Base-by-base conservation (phyloP, 805 yeast species). In the Yamadazyma endophytica region DNA sequence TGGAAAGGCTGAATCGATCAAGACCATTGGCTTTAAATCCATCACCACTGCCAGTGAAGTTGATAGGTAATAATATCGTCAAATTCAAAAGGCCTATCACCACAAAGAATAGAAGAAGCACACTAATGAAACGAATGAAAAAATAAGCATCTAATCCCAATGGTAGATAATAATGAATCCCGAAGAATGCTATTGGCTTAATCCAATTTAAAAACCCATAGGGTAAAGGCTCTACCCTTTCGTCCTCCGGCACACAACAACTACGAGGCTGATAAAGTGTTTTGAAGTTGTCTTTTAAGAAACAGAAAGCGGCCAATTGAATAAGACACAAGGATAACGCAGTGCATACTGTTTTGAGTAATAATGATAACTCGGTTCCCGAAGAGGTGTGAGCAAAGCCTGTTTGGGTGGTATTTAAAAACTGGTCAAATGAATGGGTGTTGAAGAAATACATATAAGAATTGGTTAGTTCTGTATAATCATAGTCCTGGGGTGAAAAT, bases 111-210 rank as follows among this genome's bases (percentile, higher is more conserved):
- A 70, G 38, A 19, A 75, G 47, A 8, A 82, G 46, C 4, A 79
- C 56, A 29, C 61, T 52, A 27, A 86, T 47, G 44, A 72, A 85
- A 29, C 95, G 54, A 2, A 85, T 45, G 41, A 84, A 80, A 47
- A 81, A 79, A 50, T 81, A 85, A 0, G 88, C 77, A 52, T 87
- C 96, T 6, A 84, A 50, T 0, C 95, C 94, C 38, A 71, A 56
- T 1, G 61, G 53, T 17, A 66, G 48, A 43, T 75, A 79, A 17
- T 61, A 56, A 6, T 63, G 59, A 4, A 74, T 57, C 1, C 67
- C 64, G 13, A 55, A 49, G 6, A 47, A 39, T 17, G 74, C 32
- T 0, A 72, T 59, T 0, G 75, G 71, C 4, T 45, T 26, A 2
- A 80, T 39, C 90, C 90, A 84, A 4, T 64, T 64, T 17, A 79